Evolutionary conservation across 75 land plant species (phyloP).

Genomic region (Picea glauca): DNA sequence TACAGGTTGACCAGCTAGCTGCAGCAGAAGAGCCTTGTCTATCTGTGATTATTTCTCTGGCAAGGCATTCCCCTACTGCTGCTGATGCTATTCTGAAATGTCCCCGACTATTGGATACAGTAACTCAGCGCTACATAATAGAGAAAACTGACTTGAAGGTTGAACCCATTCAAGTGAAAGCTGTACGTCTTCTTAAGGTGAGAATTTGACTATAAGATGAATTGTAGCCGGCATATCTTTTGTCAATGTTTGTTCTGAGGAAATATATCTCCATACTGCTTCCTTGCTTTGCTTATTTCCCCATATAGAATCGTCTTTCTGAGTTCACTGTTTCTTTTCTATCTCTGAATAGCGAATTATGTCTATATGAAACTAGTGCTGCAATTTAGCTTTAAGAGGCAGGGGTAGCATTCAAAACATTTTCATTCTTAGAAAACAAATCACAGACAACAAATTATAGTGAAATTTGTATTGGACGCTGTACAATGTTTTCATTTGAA

Average conservation of each 20-base stretch:
- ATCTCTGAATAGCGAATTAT: neutral
- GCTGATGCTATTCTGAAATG: slow-evolving; percentile 74
- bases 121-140: slow-evolving; percentile 43
- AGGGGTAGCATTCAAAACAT: no score
- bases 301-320: neutral
- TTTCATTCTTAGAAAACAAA: no score
- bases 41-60: slow-evolving; percentile 60
- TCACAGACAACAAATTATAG: no score
- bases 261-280: neutral
- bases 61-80: slow-evolving; percentile 83
- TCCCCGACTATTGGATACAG: slow-evolving; percentile 64
- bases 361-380: neutral
- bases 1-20: slow-evolving; percentile 60
- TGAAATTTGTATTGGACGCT: no score
- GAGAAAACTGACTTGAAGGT: slow-evolving; percentile 18
- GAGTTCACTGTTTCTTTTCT: neutral
- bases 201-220: neutral
- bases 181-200: slow-evolving; percentile 70
- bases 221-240: no score
- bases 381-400: neutral
- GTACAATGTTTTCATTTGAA: no score
- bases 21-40: slow-evolving; percentile 70
- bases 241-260: neutral
- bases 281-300: neutral
- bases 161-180: slow-evolving; percentile 46